Conservation (phyloP, 441 rosid species). For the Eruca vesicaria region DNA sequence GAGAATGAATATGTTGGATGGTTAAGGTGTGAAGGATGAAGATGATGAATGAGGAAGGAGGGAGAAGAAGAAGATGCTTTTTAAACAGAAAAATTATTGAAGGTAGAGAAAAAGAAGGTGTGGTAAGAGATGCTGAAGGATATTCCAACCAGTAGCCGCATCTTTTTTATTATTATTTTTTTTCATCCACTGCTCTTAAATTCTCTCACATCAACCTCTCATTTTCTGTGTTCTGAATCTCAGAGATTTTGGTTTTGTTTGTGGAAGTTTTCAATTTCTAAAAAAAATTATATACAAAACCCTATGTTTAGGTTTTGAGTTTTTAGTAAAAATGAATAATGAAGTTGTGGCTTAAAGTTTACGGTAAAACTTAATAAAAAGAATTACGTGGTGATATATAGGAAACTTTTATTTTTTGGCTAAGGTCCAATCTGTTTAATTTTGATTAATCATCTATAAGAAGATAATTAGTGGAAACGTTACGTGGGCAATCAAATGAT, state of each 20-base stretch:
- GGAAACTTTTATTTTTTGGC: background rate
- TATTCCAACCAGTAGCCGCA: slow-evolving; percentile 40
- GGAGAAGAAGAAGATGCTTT: slow-evolving; percentile 32
- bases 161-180: slow-evolving; percentile 23
- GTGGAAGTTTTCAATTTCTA: background rate
- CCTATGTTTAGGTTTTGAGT: slow-evolving; percentile 23
- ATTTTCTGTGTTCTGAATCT: slow-evolving; percentile 26
- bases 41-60: slow-evolving; percentile 20
- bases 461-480: background rate
- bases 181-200: background rate
- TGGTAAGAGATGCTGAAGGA: slow-evolving; percentile 38
- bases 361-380: background rate
- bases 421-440: background rate
- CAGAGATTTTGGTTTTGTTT: slow-evolving; percentile 22
- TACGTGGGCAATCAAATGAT: background rate
- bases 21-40: background rate
- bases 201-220: slow-evolving; percentile 32
- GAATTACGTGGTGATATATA: background rate
- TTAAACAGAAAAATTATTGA: slow-evolving; percentile 25
- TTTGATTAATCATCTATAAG: background rate
- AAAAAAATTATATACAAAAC: no score
- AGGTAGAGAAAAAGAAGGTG: slow-evolving; percentile 19
- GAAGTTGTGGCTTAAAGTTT: slow-evolving; percentile 19
- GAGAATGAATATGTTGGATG: background rate
- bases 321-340: background rate